These are phyloP conservation scores for Fusarium sp. DNA, from an alignment of 2,329 filamentous ascomycete genomes.

Conservation along the genomic window DNA sequence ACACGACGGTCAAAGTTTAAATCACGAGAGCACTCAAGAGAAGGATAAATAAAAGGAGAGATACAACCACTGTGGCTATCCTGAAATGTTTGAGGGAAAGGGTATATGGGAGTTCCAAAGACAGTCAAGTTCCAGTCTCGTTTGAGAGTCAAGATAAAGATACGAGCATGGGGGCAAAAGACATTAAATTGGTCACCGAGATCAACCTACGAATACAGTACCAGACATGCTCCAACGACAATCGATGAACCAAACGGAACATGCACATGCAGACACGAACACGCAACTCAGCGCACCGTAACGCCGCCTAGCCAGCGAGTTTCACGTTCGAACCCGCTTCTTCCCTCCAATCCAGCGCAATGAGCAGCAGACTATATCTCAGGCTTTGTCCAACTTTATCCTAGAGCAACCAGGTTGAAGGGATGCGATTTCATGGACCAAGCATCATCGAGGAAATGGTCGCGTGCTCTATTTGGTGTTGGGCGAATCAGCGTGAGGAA, in stretches of 20 bases:
- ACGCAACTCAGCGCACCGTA: slow-evolving; percentile 17
- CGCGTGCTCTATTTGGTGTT: slow-evolving; percentile 50
- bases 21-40: background rate
- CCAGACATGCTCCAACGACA: slow-evolving; percentile 2
- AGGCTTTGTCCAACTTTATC: slow-evolving; percentile 23
- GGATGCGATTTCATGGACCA: slow-evolving; percentile 49
- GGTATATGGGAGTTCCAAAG: slow-evolving; percentile 4
- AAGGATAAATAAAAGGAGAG: background rate
- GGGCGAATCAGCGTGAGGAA: slow-evolving; percentile 48
- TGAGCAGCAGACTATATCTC: slow-evolving; percentile 20
- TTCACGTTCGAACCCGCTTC: slow-evolving; percentile 38
- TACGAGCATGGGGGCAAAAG: slow-evolving; percentile 20
- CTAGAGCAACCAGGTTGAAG: slow-evolving; percentile 31
- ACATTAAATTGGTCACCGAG: slow-evolving; percentile 23
- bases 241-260: slow-evolving; percentile 14
- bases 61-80: background rate
- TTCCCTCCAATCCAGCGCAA: slow-evolving; percentile 38
- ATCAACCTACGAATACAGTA: slow-evolving; percentile 1
- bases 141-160: background rate
- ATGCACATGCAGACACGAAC: slow-evolving; percentile 26
- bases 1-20: too few relatives aligned
- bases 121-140: slow-evolving; percentile 21
- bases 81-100: background rate
- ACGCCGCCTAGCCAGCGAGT: slow-evolving; percentile 25
- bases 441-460: slow-evolving; percentile 57